phyloP scores from a whole-genome alignment of 805 yeast species.

The Scheffersomyces lignosus region DNA sequence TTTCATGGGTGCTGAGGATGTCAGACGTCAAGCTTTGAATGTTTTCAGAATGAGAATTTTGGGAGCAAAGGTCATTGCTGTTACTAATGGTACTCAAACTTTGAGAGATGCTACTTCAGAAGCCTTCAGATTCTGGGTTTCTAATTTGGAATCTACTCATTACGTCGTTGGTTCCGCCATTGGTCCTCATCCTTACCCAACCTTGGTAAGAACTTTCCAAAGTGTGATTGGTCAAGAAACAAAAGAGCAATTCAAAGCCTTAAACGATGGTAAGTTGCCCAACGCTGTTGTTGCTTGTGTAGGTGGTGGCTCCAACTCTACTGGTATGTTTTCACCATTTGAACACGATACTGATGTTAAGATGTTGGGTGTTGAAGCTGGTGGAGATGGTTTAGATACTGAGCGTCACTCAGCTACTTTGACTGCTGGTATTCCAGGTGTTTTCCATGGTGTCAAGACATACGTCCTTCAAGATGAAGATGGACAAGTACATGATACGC shows the following conservation, averaged over 20 bases:
- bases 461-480: constrained; percentile 87
- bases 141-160: constrained; percentile 81
- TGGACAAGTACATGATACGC: constrained; percentile 97
- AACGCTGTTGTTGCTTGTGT: constrained; percentile 97
- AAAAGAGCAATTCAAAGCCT: constrained; percentile 79
- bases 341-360: constrained; percentile 76
- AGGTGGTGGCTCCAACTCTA: constrained; percentile 97
- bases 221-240: constrained; percentile 95
- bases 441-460: constrained; percentile 96
- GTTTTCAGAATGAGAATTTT: constrained; percentile 96
- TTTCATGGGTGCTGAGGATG: constrained; percentile 99
- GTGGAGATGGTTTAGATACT: constrained; percentile 94
- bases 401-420: constrained; percentile 91
- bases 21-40: constrained; percentile 95
- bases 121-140: constrained; percentile 95
- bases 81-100: constrained; percentile 92
- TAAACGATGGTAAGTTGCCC: constrained; percentile 82
- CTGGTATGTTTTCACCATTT: constrained; percentile 95
- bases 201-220: constrained; percentile 97
- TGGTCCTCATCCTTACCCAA: constrained; percentile 99
- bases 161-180: constrained; percentile 97
- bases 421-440: constrained; percentile 95
- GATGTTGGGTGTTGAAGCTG: constrained; percentile 95
- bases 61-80: constrained; percentile 95
- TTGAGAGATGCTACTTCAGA: constrained; percentile 97